These are phyloP conservation scores for Solanum piurae DNA, from an alignment of 257 asterid genomes.

Conservation along the genomic window DNA sequence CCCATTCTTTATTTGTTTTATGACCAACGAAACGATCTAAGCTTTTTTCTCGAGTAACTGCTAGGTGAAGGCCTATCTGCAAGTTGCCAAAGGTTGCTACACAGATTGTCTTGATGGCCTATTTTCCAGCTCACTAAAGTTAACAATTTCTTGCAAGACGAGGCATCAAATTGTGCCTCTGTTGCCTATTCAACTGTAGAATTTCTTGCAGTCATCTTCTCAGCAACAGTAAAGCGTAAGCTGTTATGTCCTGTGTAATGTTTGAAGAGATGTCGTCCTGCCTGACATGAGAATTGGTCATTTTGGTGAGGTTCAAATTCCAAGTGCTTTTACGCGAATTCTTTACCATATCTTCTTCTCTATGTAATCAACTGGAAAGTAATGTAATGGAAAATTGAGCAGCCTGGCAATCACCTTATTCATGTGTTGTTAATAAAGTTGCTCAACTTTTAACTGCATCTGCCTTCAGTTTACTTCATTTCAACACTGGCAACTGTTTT, in stretches of 20 bases:
- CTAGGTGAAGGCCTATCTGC: slow-evolving; percentile 9
- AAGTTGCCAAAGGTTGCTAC: slow-evolving; percentile 2
- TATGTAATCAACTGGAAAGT: not conserved
- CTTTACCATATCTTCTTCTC: slow-evolving; percentile 5
- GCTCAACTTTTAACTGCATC: not conserved
- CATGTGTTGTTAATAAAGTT: not conserved
- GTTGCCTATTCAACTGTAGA: slow-evolving; percentile 26
- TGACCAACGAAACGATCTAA: slow-evolving; percentile 6
- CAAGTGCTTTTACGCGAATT: not conserved
- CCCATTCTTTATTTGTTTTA: slow-evolving; percentile 27
- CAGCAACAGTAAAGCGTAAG: slow-evolving; percentile 4
- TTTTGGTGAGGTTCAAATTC: not conserved
- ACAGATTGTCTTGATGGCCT: slow-evolving; percentile 3
- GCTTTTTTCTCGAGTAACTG: slow-evolving; percentile 15
- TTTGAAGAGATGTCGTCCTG: slow-evolving; percentile 12
- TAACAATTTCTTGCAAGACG: not conserved
- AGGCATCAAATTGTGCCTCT: slow-evolving; percentile 13
- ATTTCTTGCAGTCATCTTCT: slow-evolving; percentile 16
- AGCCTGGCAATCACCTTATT: not conserved
- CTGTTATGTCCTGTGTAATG: slow-evolving; percentile 2
- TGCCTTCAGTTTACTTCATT: not conserved
- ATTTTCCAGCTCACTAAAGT: not conserved
- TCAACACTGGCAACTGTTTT: not conserved
- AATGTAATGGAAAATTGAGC: not conserved
- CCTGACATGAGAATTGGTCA: slow-evolving; percentile 6